Base-by-base conservation (phyloP, 2,329 filamentous ascomycete genomes). In the Phaeosphaeriaceae sp. region DNA sequence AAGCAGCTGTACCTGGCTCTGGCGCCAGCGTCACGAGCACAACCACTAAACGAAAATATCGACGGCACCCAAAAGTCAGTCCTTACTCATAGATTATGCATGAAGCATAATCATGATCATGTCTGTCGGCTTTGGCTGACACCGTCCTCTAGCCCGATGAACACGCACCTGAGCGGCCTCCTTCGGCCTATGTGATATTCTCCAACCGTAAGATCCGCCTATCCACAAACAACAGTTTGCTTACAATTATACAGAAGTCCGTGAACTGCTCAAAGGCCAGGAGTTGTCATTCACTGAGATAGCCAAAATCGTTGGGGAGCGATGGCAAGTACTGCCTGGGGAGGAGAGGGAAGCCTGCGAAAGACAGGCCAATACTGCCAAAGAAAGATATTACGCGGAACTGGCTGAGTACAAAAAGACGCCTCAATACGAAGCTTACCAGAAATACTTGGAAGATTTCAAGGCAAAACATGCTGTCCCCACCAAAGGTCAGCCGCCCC, bases 141-240 rank as follows among this genome's bases (percentile, higher is more conserved):
- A 11, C 51, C 6, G 19, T 21, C 31, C 9, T 20, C 25, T 70
- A 92, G 87, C 83, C 90, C 3, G 91, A 95, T 66, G 89, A 92
- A 57, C 88, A 91, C 78, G 91, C 91, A 0, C 91, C 91, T 1
- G 91, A 93, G 70, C 84, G 91, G 22, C 90, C 91, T 1, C 90
- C 91, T 0, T 94, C 91, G 4, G 91, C 91, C 50, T 94, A 94
- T 78, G 91, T 94, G 13, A 85, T 94, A 17, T 95, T 95, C 71
- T 93, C 91, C 0, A 94, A 94, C 68, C 91, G 89, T 91, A 77
- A 80, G 89, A 83, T 31, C 45, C 7, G 20, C 20, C 13, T 13
- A 51, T 36, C 7, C 27, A 27, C 10, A 13, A 13, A 10, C 1
- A 25, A 33, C 48, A 33, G 9, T 10, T 46, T n/a, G 41, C 70